Evolutionary conservation across 2,329 filamentous ascomycete species (phyloP).

Genomic region (Chaetomium strumarium): DNA sequence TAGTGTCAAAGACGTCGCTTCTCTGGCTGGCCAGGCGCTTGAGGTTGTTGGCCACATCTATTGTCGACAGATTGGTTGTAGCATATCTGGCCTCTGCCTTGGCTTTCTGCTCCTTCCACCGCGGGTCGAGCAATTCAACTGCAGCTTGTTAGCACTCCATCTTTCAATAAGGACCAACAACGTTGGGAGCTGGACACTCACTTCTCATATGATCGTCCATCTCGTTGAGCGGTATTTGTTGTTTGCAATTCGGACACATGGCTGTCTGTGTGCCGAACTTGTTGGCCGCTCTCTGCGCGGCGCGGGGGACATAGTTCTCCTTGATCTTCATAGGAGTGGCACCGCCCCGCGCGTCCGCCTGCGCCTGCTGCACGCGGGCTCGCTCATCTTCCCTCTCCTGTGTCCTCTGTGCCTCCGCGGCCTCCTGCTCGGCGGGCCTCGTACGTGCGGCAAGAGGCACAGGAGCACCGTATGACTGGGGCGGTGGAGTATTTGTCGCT

Average conservation of each 20-base stretch:
- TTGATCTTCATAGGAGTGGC: slow-evolving; percentile 79
- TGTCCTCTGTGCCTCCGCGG: slow-evolving; percentile 54
- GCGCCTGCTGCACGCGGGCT: slow-evolving; percentile 65
- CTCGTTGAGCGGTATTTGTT: slow-evolving; percentile 80
- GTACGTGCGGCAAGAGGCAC: slow-evolving; percentile 30
- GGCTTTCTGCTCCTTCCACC: slow-evolving; percentile 92
- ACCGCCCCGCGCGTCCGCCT: slow-evolving; percentile 67
- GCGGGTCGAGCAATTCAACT: slow-evolving; percentile 88
- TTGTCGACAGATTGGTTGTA: slow-evolving; percentile 79
- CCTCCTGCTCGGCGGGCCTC: slow-evolving; percentile 48
- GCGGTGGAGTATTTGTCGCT: slow-evolving; percentile 35
- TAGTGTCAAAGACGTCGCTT: slow-evolving; percentile 76
- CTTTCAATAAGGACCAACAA: not conserved
- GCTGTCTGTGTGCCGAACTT: slow-evolving; percentile 60
- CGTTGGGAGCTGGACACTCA: slow-evolving; percentile 33
- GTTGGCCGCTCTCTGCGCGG: slow-evolving; percentile 64
- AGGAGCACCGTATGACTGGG: slow-evolving; percentile 28
- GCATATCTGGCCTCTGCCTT: slow-evolving; percentile 80
- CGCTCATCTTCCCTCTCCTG: slow-evolving; percentile 56
- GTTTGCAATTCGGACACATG: slow-evolving; percentile 87
- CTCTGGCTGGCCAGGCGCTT: slow-evolving; percentile 91
- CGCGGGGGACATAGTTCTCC: slow-evolving; percentile 85
- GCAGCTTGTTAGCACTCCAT: slow-evolving; percentile 31
- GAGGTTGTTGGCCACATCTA: slow-evolving; percentile 86
- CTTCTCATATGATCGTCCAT: slow-evolving; percentile 89